A percentile compares a stretch with the other conserved stretches of the same genome.
phyloP scores from a whole-genome alignment of 2,329 filamentous ascomycete species.

The Trichoderma sp. region DNA sequence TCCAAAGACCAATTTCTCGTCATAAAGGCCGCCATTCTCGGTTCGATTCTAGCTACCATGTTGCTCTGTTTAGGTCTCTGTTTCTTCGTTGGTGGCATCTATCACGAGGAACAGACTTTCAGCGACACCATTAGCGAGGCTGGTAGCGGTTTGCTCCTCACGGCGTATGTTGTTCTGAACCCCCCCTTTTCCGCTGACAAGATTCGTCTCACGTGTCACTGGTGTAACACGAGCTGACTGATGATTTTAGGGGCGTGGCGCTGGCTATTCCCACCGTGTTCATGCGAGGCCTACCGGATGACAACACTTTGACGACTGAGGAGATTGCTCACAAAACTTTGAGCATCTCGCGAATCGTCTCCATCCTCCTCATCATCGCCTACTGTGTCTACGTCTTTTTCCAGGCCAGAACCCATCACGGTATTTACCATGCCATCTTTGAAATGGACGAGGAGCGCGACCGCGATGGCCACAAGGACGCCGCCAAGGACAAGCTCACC shows the following conservation, averaged over 20 bases:
- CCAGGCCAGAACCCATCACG: conserved; percentile 73
- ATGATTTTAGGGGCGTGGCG: background rate
- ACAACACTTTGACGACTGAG: conserved; percentile 25
- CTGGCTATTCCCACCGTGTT: conserved; percentile 8
- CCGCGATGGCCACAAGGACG: conserved; percentile 59
- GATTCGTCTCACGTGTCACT: background rate
- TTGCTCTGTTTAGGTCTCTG: conserved; percentile 75
- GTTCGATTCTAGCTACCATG: conserved; percentile 79
- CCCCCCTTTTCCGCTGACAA: background rate
- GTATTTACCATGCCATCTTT: conserved; percentile 72
- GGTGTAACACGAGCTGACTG: background rate
- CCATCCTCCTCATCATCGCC: conserved; percentile 45
- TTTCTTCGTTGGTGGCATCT: conserved; percentile 73
- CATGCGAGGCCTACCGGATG: conserved; percentile 28
- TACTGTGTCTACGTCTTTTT: conserved; percentile 68
- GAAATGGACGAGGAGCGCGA: conserved; percentile 67
- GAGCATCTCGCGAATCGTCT: conserved; percentile 66
- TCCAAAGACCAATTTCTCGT: conserved; percentile 57
- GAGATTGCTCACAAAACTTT: conserved; percentile 53
- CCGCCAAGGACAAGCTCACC: conserved; percentile 60
- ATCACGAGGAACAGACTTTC: conserved; percentile 66
- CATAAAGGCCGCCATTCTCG: conserved; percentile 78
- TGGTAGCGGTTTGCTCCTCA: conserved; percentile 52
- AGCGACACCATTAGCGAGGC: conserved; percentile 75
- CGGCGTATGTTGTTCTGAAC: conserved; percentile 4